These are phyloP conservation scores for Sphagnum fallax DNA, from an alignment of 228 moss, liverwort and hornwort species.

Conservation along the genomic window DNA sequence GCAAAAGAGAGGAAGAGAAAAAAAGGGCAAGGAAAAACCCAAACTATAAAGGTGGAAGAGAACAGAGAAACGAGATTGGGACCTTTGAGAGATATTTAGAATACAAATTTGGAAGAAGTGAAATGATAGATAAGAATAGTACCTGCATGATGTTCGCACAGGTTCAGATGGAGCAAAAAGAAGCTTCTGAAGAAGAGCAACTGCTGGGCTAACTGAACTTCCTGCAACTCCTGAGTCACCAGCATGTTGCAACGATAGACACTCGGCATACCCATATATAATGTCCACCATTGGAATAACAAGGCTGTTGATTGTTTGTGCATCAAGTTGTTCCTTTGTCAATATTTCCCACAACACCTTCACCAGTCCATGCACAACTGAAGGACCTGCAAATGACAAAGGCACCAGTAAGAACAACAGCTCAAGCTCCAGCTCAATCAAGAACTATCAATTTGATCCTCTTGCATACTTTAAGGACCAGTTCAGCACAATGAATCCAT, in stretches of 20 bases:
- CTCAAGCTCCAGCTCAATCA: no score
- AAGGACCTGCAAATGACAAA: conserved; percentile 55
- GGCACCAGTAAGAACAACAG: conserved; percentile 10
- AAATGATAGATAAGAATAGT: conserved; percentile 2
- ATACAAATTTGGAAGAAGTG: not conserved
- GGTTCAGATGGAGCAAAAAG: conserved; percentile 93
- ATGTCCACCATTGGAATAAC: conserved; percentile 98
- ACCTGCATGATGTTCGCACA: conserved; percentile 99
- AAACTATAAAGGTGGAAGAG: no score
- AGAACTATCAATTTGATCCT: no score
- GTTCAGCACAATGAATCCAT: no score
- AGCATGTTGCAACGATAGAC: conserved; percentile 67
- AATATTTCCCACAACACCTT: conserved; percentile 97
- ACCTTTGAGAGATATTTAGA: no score
- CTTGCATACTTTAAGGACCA: no score
- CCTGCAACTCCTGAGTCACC: conserved; percentile 48
- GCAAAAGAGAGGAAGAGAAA: no score
- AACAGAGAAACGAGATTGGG: no score
- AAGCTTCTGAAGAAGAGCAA: conserved; percentile 77
- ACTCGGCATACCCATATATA: conserved; percentile 94
- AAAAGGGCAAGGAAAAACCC: no score
- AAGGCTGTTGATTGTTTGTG: conserved; percentile 90
- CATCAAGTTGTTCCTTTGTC: conserved; percentile 90
- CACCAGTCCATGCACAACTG: conserved; percentile 87
- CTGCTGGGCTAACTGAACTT: conserved; percentile 80